Conservation (phyloP, 225 moss, liverwort and hornwort species). For the Anthoceros angustus region DNA sequence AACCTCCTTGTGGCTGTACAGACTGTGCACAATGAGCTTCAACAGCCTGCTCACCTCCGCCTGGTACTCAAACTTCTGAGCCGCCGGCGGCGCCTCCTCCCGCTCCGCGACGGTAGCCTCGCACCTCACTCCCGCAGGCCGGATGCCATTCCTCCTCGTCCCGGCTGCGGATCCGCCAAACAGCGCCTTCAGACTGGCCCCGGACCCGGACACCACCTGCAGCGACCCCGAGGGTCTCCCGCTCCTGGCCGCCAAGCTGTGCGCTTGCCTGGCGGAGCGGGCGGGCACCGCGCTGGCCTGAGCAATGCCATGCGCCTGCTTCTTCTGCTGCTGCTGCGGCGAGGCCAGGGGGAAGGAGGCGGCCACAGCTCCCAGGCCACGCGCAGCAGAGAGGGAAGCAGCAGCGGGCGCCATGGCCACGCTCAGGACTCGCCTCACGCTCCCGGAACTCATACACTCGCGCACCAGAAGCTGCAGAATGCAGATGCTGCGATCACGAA, state of each 20-base stretch:
- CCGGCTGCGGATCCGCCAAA: background rate
- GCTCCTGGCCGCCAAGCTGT: background rate
- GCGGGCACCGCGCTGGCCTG: background rate
- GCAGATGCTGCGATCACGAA: too few relatives aligned
- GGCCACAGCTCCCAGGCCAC: slow-evolving; percentile 2
- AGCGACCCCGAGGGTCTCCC: background rate
- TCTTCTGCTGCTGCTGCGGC: slow-evolving; percentile 1
- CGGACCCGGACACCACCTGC: background rate
- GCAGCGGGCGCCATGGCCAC: slow-evolving; percentile 5
- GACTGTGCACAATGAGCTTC: background rate
- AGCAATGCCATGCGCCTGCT: background rate
- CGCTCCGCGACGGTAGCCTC: slow-evolving; percentile 20
- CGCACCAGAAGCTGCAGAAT: background rate
- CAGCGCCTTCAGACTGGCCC: background rate
- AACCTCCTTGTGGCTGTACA: background rate
- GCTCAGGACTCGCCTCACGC: slow-evolving; percentile 4
- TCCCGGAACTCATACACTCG: background rate
- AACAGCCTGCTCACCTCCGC: slow-evolving; percentile 31
- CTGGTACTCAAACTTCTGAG: slow-evolving; percentile 54
- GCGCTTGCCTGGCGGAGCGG: background rate
- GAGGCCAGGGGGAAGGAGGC: background rate
- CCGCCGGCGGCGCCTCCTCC: slow-evolving; percentile 13
- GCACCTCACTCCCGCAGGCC: slow-evolving; percentile 18
- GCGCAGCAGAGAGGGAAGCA: slow-evolving; percentile 1
- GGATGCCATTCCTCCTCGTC: background rate